phyloP scores from a whole-genome alignment of 805 yeast genomes.

The Myxozyma nipponensis region DNA sequence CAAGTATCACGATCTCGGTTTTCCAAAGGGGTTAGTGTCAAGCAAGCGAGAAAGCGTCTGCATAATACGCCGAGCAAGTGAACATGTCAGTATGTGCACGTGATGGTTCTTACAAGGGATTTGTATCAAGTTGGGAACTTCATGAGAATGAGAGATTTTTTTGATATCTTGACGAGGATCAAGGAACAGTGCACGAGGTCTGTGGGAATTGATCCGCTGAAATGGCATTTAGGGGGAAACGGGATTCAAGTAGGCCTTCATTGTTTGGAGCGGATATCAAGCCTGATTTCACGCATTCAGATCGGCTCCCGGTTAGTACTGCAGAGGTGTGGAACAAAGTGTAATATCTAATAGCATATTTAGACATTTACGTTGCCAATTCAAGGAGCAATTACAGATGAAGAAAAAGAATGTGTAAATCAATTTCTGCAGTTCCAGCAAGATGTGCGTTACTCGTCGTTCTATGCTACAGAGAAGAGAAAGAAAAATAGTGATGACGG shows the following conservation, averaged over 20 bases:
- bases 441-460: conserved; percentile 28
- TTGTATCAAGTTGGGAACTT: too few species aligned
- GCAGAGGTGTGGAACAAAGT: not conserved
- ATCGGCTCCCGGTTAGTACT: conserved; percentile 23
- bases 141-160: too few species aligned
- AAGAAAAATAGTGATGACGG: too few species aligned
- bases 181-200: too few species aligned
- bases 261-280: conserved; percentile 20
- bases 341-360: not conserved
- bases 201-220: too few species aligned
- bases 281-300: conserved; percentile 25
- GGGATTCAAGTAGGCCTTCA: conserved; percentile 13
- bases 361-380: conserved; percentile 21
- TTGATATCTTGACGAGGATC: too few species aligned
- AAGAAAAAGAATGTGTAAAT: conserved; percentile 18
- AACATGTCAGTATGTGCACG: too few species aligned
- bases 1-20: too few species aligned
- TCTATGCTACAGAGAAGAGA: conserved; percentile 22
- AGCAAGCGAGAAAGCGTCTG: too few species aligned
- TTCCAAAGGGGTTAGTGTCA: too few species aligned
- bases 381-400: conserved; percentile 21
- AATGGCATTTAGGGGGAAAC: conserved; percentile 21
- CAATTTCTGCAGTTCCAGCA: conserved; percentile 26
- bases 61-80: too few species aligned
- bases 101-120: too few species aligned